Evolutionary conservation across 2,329 filamentous ascomycete species (phyloP).

Genomic region (Pseudogymnoascus sp.): DNA sequence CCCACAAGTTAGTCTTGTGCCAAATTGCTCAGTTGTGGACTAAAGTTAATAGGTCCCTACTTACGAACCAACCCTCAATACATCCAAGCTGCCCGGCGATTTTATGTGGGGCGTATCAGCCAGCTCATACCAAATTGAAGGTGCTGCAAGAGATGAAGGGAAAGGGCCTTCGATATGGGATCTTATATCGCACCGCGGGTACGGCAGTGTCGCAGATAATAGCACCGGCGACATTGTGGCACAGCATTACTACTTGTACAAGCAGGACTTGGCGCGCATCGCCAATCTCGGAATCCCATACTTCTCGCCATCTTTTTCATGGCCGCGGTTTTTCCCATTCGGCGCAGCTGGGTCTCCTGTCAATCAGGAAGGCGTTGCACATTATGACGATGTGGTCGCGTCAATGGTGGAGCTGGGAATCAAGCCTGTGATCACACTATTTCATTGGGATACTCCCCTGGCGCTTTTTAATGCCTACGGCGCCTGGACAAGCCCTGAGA

Average conservation of each 20-base stretch:
- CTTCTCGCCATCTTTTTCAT: constrained; percentile 28
- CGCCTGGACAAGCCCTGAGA: constrained; percentile 29
- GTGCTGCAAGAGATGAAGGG: constrained; percentile 34
- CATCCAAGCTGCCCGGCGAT: constrained; percentile 33
- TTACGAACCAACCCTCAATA: constrained; percentile 18
- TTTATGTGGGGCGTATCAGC: constrained; percentile 37
- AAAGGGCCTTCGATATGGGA: constrained; percentile 38
- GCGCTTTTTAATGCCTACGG: constrained; percentile 32
- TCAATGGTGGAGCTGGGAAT: constrained; percentile 9
- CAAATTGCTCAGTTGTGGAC: background rate
- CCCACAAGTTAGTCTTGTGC: constrained; percentile 33
- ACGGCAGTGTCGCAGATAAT: constrained; percentile 34
- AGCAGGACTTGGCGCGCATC: constrained; percentile 34
- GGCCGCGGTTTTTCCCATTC: constrained; percentile 18
- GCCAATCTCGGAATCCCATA: constrained; percentile 21
- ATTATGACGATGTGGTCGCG: constrained; percentile 15
- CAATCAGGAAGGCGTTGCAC: constrained; percentile 14
- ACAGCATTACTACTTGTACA: constrained; percentile 36
- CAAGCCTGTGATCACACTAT: constrained; percentile 12
- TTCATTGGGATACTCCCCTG: constrained; percentile 26
- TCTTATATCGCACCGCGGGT: constrained; percentile 33
- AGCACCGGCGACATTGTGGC: constrained; percentile 34
- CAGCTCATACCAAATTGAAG: constrained; percentile 35
- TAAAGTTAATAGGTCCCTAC: constrained; percentile 16
- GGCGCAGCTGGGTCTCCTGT: constrained; percentile 13